These are phyloP conservation scores for Rubus idaeus DNA, from an alignment of 306 rosid genomes.

Conservation along the genomic window DNA sequence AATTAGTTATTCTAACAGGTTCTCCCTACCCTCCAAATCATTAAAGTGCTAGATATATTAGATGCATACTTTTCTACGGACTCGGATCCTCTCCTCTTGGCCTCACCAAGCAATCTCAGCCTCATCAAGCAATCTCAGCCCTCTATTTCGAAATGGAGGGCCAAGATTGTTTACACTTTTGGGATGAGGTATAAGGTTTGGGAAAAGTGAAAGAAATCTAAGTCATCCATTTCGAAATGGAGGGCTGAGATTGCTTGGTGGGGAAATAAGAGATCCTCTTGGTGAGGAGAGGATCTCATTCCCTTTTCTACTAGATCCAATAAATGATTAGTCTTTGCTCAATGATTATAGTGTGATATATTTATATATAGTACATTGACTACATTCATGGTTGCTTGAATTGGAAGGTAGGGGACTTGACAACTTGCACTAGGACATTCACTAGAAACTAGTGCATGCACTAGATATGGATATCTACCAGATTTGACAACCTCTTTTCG, in stretches of 20 bases:
- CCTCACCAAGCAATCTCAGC: no score
- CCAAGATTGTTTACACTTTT: no score
- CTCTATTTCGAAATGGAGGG: no score
- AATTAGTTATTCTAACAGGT: no score
- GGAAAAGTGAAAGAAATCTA: no score
- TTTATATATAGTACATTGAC: not conserved
- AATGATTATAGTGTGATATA: not conserved
- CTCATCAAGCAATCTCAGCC: no score
- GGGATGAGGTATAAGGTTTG: no score
- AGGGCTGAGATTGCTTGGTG: no score
- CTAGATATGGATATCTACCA: not conserved
- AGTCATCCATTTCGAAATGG: no score
- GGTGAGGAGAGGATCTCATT: no score
- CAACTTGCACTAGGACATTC: not conserved
- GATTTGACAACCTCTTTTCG: not conserved
- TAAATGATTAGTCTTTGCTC: not conserved
- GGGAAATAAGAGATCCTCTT: no score
- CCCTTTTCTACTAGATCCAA: not conserved
- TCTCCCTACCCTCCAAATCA: not conserved
- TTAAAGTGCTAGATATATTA: not conserved
- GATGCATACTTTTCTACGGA: not conserved
- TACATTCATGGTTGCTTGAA: not conserved
- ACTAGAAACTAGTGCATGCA: not conserved
- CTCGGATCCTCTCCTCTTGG: no score
- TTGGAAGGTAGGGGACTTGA: not conserved